Evolutionary conservation across 192 early-diverging fungal species (phyloP).

Genomic region (Kappamyces sp.): DNA sequence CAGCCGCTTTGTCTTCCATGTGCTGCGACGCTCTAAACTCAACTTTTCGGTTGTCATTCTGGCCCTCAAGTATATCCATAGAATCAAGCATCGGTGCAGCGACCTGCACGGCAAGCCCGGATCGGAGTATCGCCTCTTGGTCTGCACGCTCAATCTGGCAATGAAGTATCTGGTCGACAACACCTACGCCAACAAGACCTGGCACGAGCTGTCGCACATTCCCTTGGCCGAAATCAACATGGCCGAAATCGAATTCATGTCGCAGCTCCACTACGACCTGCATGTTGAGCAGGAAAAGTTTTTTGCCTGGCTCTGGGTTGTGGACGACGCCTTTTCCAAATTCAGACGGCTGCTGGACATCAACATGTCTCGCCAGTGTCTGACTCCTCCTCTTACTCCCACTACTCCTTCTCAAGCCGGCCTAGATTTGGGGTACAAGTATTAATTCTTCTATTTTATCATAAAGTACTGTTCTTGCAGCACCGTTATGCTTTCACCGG

Average conservation of each 20-base stretch:
- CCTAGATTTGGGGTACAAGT: too few species aligned
- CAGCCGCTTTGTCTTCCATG: conserved; percentile 42
- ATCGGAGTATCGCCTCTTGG: conserved; percentile 76
- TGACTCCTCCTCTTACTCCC: too few species aligned
- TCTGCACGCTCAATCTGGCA: conserved; percentile 77
- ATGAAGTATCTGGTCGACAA: conserved; percentile 87
- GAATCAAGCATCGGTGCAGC: conserved; percentile 50
- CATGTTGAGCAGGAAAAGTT: conserved; percentile 67
- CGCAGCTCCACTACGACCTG: conserved; percentile 67
- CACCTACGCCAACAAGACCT: conserved; percentile 85
- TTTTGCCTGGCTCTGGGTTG: conserved; percentile 56
- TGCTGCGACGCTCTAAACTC: conserved; percentile 56
- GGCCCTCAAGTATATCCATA: conserved; percentile 59
- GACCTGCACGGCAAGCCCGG: conserved; percentile 57
- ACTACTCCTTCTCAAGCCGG: too few species aligned
- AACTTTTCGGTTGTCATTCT: conserved; percentile 58
- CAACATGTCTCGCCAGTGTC: too few species aligned
- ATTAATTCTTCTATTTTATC: too few species aligned
- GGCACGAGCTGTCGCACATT: conserved; percentile 80
- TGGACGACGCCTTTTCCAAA: conserved; percentile 12
- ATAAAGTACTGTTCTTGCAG: too few species aligned
- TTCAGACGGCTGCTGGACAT: not conserved
- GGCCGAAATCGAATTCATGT: conserved; percentile 80
- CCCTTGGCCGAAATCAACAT: conserved; percentile 73
- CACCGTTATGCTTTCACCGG: too few species aligned